A percentile compares a stretch with the other conserved stretches of the same genome.
phyloP scores from a whole-genome alignment of 2,329 filamentous ascomycete genomes.

The Diaporthe sp. region DNA sequence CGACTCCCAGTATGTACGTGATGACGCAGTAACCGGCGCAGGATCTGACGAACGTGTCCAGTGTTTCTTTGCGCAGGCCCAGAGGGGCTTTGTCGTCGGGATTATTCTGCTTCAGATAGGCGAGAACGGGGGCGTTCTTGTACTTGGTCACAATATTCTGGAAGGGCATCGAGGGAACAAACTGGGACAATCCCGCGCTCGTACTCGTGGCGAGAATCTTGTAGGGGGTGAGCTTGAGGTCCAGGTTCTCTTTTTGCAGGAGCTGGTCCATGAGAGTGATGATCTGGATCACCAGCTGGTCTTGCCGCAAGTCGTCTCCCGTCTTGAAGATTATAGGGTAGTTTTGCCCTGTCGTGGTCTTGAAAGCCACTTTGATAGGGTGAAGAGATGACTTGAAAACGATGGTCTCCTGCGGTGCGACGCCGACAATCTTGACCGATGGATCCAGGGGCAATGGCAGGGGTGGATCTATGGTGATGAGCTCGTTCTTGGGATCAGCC shows the following conservation, averaged over 20 bases:
- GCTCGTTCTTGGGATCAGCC: slow-evolving; percentile 90
- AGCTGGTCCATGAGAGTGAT: slow-evolving; percentile 98
- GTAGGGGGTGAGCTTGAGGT: slow-evolving; percentile 95
- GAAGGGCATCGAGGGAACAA: slow-evolving; percentile 87
- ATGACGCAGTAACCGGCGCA: slow-evolving; percentile 99
- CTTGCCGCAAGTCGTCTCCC: slow-evolving; percentile 94
- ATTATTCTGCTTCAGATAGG: slow-evolving; percentile 90
- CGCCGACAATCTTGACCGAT: slow-evolving; percentile 80
- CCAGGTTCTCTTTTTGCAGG: slow-evolving; percentile 94
- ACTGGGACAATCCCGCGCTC: slow-evolving; percentile 91
- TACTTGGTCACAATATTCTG: slow-evolving; percentile 88
- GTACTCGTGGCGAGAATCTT: slow-evolving; percentile 95
- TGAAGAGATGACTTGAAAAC: slow-evolving; percentile 97
- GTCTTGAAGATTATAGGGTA: slow-evolving; percentile 98
- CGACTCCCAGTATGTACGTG: slow-evolving; percentile 96
- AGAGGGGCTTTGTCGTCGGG: slow-evolving; percentile 85
- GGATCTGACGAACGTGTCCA: slow-evolving; percentile 96
- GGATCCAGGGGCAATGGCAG: slow-evolving; percentile 92
- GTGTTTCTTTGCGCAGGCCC: slow-evolving; percentile 89
- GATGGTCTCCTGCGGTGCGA: slow-evolving; percentile 85
- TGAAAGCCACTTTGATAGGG: slow-evolving; percentile 92
- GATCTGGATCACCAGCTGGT: slow-evolving; percentile 96
- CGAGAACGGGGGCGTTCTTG: slow-evolving; percentile 74
- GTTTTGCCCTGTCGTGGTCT: slow-evolving; percentile 78
- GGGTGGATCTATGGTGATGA: slow-evolving; percentile 85